Evolutionary conservation across 2,329 filamentous ascomycete species (phyloP).

Genomic region (Capronia epimyces): DNA sequence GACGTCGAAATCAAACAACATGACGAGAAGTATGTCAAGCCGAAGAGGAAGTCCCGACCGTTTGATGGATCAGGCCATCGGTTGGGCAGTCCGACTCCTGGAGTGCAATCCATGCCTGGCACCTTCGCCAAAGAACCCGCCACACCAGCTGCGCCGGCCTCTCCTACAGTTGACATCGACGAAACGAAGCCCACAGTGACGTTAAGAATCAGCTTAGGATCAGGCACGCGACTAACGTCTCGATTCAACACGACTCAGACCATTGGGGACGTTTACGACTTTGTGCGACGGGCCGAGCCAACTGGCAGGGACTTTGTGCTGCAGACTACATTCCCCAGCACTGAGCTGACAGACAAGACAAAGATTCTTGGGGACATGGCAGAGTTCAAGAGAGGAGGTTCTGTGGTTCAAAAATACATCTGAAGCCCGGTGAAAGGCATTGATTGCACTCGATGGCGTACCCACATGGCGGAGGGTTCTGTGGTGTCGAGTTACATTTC

Average conservation of each 20-base stretch:
- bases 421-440: slow-evolving; percentile 5
- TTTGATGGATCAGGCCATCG: slow-evolving; percentile 57
- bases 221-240: slow-evolving; percentile 56
- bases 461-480: background rate
- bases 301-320: slow-evolving; percentile 52
- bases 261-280: slow-evolving; percentile 59
- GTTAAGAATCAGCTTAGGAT: slow-evolving; percentile 58
- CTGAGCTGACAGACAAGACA: slow-evolving; percentile 54
- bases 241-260: slow-evolving; percentile 63
- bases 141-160: slow-evolving; percentile 31
- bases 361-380: slow-evolving; percentile 42
- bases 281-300: slow-evolving; percentile 52
- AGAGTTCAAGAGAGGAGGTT: slow-evolving; percentile 48
- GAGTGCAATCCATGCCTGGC: slow-evolving; percentile 33
- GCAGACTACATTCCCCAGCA: slow-evolving; percentile 62
- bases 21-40: slow-evolving; percentile 54
- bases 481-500: background rate
- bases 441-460: background rate
- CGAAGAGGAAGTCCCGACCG: slow-evolving; percentile 60
- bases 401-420: slow-evolving; percentile 46
- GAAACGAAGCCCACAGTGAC: slow-evolving; percentile 54
- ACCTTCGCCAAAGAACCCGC: slow-evolving; percentile 31
- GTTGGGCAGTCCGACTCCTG: slow-evolving; percentile 60
- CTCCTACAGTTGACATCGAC: slow-evolving; percentile 48
- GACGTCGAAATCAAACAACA: slow-evolving; percentile 61